Conservation (phyloP, 1,139 yeast species). For the Sugiyamaella xylanicola region DNA sequence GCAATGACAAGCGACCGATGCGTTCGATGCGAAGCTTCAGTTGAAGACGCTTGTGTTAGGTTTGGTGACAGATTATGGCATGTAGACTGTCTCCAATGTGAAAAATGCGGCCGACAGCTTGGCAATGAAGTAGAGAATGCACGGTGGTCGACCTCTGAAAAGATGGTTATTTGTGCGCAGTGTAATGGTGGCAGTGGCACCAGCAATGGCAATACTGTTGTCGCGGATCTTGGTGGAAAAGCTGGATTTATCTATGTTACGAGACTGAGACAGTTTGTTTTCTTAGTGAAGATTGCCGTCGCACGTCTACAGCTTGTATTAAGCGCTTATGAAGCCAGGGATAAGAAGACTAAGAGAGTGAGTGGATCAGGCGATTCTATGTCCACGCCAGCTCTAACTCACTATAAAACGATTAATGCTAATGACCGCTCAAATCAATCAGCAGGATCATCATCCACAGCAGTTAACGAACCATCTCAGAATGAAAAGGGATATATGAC, state of each 20-base stretch:
- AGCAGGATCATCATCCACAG: slow-evolving; percentile 20
- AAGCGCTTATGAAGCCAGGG: slow-evolving; percentile 46
- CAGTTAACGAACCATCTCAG: slow-evolving; percentile 18
- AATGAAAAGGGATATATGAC: slow-evolving; percentile 59
- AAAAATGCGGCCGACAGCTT: slow-evolving; percentile 36
- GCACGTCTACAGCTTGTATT: slow-evolving; percentile 75
- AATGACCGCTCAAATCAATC: slow-evolving; percentile 8
- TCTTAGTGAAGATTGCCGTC: slow-evolving; percentile 79
- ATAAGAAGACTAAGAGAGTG: slow-evolving; percentile 26
- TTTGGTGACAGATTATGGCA: slow-evolving; percentile 80
- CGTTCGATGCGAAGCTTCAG: slow-evolving; percentile 65
- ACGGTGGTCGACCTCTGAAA: slow-evolving; percentile 46
- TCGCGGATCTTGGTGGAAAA: slow-evolving; percentile 49
- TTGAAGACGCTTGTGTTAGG: slow-evolving; percentile 77
- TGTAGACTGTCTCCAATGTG: slow-evolving; percentile 66
- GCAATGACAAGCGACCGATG: slow-evolving; percentile 79
- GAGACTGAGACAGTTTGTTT: slow-evolving; percentile 71
- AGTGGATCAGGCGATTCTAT: slow-evolving; percentile 10
- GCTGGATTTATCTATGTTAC: slow-evolving; percentile 67
- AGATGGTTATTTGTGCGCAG: slow-evolving; percentile 55
- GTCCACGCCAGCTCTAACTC: slow-evolving; percentile 17
- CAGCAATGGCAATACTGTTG: no score
- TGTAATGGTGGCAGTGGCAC: slow-evolving; percentile 47
- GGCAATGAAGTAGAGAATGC: slow-evolving; percentile 46
- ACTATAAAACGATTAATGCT: slow-evolving; percentile 3